phyloP scores from a whole-genome alignment of 2,329 filamentous ascomycete genomes.

The Neofusicoccum sp. region DNA sequence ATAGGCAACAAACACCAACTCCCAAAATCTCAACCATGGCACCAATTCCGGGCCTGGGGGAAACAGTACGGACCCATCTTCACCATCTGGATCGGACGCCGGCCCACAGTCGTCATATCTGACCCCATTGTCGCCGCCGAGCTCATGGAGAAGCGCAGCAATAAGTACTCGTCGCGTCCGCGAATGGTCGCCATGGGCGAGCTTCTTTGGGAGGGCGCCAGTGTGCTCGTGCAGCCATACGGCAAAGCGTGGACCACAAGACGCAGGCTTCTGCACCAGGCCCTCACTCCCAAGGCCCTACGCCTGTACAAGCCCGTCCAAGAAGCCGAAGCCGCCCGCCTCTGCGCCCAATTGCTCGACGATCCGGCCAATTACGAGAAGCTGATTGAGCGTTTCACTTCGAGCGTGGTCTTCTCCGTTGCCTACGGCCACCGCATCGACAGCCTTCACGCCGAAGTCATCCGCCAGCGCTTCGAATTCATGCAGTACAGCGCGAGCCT shows the following conservation, averaged over 20 bases:
- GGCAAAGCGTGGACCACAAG: slow-evolving; percentile 51
- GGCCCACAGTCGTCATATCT: slow-evolving; percentile 48
- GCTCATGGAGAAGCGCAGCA: slow-evolving; percentile 50
- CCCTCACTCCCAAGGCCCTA: slow-evolving; percentile 49
- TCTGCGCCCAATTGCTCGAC: slow-evolving; percentile 47
- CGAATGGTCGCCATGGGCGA: slow-evolving; percentile 51
- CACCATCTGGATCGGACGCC: slow-evolving; percentile 53
- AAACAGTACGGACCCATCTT: slow-evolving; percentile 51
- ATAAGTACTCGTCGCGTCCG: slow-evolving; percentile 49
- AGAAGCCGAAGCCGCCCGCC: slow-evolving; percentile 51
- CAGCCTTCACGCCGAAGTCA: slow-evolving; percentile 50
- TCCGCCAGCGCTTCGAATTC: slow-evolving; percentile 50
- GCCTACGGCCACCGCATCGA: slow-evolving; percentile 56
- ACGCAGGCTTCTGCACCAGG: slow-evolving; percentile 46
- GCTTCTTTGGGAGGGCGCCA: slow-evolving; percentile 47
- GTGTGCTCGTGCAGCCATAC: slow-evolving; percentile 54
- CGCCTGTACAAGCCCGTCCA: slow-evolving; percentile 52
- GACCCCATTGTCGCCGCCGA: slow-evolving; percentile 49
- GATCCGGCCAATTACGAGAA: slow-evolving; percentile 48
- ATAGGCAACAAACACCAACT: slow-evolving; percentile 42
- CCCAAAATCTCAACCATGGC: slow-evolving; percentile 35
- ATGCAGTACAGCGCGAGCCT: slow-evolving; percentile 53
- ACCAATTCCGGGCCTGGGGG: slow-evolving; percentile 48
- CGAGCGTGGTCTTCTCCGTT: slow-evolving; percentile 54
- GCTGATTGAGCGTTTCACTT: slow-evolving; percentile 52